A percentile compares a stretch with the other conserved stretches of the same genome.
Evolutionary conservation across 306 rosid species (phyloP).

Genomic region (Cucumis hystrix): DNA sequence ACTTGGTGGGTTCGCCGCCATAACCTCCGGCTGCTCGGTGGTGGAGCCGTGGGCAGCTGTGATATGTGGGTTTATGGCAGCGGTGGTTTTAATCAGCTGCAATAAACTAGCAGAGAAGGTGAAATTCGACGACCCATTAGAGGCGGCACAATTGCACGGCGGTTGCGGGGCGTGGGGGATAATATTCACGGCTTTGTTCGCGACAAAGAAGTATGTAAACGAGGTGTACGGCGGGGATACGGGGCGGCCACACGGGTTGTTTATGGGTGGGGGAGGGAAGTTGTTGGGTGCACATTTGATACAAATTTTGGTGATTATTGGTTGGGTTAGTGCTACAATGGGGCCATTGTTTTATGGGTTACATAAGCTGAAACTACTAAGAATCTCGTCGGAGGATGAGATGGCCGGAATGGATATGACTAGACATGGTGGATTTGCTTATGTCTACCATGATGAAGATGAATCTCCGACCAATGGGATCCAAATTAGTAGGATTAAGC

Average conservation of each 20-base stretch:
- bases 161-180: conserved; percentile 11
- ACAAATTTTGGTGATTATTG: neutral
- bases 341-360: neutral
- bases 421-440: conserved; percentile 6
- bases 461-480: neutral
- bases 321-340: neutral
- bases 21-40: conserved; percentile 6
- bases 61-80: conserved; percentile 7
- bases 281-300: neutral
- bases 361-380: neutral
- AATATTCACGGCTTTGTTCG: conserved; percentile 9
- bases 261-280: conserved; percentile 7
- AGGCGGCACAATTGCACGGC: conserved; percentile 8
- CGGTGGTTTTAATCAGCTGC: neutral
- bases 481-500: neutral
- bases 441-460: conserved; percentile 8
- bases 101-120: conserved; percentile 6
- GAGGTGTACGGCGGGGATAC: neutral
- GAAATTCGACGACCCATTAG: conserved; percentile 2
- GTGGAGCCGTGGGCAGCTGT: conserved; percentile 9
- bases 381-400: conserved; percentile 4
- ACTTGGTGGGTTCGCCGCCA: conserved; percentile 6
- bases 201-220: neutral
- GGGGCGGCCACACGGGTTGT: neutral
- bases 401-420: conserved; percentile 12